Conservation (phyloP, 768 basidiomycete species). For the Pisolithus sp. region DNA sequence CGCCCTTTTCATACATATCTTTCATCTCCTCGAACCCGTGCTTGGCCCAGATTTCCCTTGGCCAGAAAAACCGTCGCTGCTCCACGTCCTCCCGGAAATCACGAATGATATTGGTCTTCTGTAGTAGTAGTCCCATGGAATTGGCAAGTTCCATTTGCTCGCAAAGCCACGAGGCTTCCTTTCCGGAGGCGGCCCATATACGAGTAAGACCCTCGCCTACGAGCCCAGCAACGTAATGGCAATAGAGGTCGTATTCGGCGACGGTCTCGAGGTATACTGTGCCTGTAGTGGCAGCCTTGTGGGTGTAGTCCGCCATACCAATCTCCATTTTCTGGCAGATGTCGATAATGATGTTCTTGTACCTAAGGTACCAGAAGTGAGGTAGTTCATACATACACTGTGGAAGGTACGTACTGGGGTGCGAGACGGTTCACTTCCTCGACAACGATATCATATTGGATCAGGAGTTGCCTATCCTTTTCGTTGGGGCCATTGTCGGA, state of each 20-base stretch:
- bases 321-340: conserved; percentile 82
- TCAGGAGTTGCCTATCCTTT: conserved; percentile 79
- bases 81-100: conserved; percentile 91
- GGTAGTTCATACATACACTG: background rate
- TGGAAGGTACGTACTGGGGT: conserved; percentile 41
- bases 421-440: conserved; percentile 70
- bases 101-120: conserved; percentile 98
- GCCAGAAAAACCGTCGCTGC: conserved; percentile 88
- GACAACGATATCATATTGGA: conserved; percentile 76
- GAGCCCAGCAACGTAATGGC: conserved; percentile 96
- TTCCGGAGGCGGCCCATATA: conserved; percentile 79
- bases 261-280: conserved; percentile 67
- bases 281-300: conserved; percentile 68
- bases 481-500: conserved; percentile 77
- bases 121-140: conserved; percentile 90
- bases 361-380: conserved; percentile 35
- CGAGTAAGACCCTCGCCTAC: conserved; percentile 94
- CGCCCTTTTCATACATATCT: conserved; percentile 55
- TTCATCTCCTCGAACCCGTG: conserved; percentile 69
- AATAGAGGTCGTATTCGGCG: conserved; percentile 92
- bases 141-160: conserved; percentile 84
- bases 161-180: conserved; percentile 69
- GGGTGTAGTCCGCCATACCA: conserved; percentile 96
- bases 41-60: conserved; percentile 81
- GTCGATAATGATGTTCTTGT: conserved; percentile 74